Percentiles rank a stretch among this genome's conserved stretches.
phyloP scores from a whole-genome alignment of 2,329 filamentous ascomycete species.

The Neopestalotiopsis sp. region DNA sequence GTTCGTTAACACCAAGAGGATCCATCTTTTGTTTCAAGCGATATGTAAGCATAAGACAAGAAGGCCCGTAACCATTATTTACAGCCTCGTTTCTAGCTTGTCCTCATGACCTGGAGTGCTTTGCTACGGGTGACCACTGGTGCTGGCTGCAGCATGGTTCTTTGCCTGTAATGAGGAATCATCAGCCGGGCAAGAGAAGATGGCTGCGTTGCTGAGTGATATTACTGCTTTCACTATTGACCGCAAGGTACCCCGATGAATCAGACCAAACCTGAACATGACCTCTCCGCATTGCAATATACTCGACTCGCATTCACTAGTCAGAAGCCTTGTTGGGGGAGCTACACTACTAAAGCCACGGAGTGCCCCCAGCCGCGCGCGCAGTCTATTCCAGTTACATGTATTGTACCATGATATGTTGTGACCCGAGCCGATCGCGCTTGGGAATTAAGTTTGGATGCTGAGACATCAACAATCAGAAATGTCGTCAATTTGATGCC shows the following conservation, averaged over 20 bases:
- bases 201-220: background rate
- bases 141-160: background rate
- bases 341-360: background rate
- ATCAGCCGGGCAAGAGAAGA: background rate
- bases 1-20: background rate
- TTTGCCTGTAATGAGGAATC: background rate
- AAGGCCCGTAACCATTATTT: conserved; percentile 1
- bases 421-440: background rate
- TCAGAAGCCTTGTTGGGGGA: background rate
- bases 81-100: conserved; percentile 7
- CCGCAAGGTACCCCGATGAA: background rate
- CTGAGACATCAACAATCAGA: background rate
- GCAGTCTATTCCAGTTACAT: background rate
- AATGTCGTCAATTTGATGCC: background rate
- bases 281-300: background rate
- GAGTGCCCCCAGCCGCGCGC: background rate
- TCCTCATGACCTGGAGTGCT: background rate
- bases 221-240: background rate
- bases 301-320: background rate
- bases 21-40: conserved; percentile 13
- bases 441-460: background rate
- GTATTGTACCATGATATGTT: background rate
- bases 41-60: conserved; percentile 11
- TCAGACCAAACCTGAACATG: background rate
- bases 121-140: background rate